phyloP scores from a whole-genome alignment of 2,329 filamentous ascomycete genomes.

The Aspergillus calidoustus region DNA sequence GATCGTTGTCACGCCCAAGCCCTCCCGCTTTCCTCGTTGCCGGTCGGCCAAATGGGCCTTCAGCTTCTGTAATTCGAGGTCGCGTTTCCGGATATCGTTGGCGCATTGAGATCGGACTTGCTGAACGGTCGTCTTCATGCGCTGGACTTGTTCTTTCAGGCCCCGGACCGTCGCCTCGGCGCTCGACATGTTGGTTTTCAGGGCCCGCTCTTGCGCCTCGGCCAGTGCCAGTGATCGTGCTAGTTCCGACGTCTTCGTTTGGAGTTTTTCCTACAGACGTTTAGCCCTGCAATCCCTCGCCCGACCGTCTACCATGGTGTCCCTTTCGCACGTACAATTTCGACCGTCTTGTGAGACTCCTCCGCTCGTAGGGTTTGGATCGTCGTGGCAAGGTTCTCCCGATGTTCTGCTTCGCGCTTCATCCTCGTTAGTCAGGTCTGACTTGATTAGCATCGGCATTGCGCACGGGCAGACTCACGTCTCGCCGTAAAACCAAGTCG shows the following conservation, averaged over 20 bases:
- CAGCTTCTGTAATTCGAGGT: conserved; percentile 83
- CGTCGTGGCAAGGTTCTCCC: conserved; percentile 78
- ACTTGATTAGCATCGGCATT: background rate
- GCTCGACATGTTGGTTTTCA: conserved; percentile 71
- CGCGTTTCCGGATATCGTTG: conserved; percentile 87
- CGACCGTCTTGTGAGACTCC: conserved; percentile 71
- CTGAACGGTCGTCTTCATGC: conserved; percentile 76
- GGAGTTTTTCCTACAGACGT: conserved; percentile 53
- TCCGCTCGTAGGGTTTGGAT: conserved; percentile 78
- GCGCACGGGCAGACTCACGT: conserved; percentile 62
- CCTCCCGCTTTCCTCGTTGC: conserved; percentile 63
- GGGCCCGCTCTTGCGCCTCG: conserved; percentile 72
- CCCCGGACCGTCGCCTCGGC: conserved; percentile 74
- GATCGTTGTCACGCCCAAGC: conserved; percentile 54
- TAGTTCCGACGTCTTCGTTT: conserved; percentile 60
- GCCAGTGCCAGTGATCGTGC: conserved; percentile 60
- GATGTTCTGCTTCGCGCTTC: conserved; percentile 86
- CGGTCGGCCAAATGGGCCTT: conserved; percentile 82
- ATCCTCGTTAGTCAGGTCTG: conserved; percentile 15
- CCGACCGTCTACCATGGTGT: background rate
- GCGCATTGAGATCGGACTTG: conserved; percentile 87
- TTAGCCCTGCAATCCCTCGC: conserved; percentile 15
- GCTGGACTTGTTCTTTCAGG: conserved; percentile 82
- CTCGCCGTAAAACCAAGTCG: conserved; percentile 85
- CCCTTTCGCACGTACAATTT: conserved; percentile 57